Conservation (phyloP, 805 yeast species). For the Cyberlindnera subsufficiens region DNA sequence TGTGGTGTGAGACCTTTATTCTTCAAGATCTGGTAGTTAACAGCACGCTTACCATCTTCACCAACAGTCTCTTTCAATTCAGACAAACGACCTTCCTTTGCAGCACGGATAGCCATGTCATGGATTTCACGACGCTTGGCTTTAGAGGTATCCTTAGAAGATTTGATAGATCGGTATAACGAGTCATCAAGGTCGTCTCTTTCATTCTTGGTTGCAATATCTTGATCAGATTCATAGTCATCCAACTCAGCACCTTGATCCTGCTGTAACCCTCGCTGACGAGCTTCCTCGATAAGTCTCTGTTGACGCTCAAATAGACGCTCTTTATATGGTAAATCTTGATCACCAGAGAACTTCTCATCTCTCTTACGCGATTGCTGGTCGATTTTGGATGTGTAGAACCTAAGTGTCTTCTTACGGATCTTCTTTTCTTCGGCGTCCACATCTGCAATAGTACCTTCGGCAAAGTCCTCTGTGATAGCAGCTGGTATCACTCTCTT, state of each 20-base stretch:
- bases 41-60: slow-evolving; percentile 86
- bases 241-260: slow-evolving; percentile 53
- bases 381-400: slow-evolving; percentile 95
- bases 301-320: slow-evolving; percentile 87
- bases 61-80: slow-evolving; percentile 62
- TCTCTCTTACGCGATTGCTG: slow-evolving; percentile 64
- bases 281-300: slow-evolving; percentile 80
- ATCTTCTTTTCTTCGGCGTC: slow-evolving; percentile 83
- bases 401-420: slow-evolving; percentile 77
- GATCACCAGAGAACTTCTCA: slow-evolving; percentile 70
- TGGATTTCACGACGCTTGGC: slow-evolving; percentile 58
- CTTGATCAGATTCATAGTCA: slow-evolving; percentile 37
- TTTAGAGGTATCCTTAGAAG: slow-evolving; percentile 42
- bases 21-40: slow-evolving; percentile 90
- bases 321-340: slow-evolving; percentile 88
- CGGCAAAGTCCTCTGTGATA: slow-evolving; percentile 52
- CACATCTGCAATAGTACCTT: slow-evolving; percentile 67
- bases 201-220: slow-evolving; percentile 12
- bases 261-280: slow-evolving; percentile 67
- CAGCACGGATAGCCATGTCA: slow-evolving; percentile 65
- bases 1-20: slow-evolving; percentile 94
- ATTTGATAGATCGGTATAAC: slow-evolving; percentile 53
- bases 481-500: slow-evolving; percentile 28
- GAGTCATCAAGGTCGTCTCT: slow-evolving; percentile 46
- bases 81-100: slow-evolving; percentile 76